Percentiles rank a stretch among this genome's conserved stretches.
These are phyloP conservation scores for Saturnispora kantuleensis DNA, from an alignment of 805 yeast species.

Conservation along the genomic window DNA sequence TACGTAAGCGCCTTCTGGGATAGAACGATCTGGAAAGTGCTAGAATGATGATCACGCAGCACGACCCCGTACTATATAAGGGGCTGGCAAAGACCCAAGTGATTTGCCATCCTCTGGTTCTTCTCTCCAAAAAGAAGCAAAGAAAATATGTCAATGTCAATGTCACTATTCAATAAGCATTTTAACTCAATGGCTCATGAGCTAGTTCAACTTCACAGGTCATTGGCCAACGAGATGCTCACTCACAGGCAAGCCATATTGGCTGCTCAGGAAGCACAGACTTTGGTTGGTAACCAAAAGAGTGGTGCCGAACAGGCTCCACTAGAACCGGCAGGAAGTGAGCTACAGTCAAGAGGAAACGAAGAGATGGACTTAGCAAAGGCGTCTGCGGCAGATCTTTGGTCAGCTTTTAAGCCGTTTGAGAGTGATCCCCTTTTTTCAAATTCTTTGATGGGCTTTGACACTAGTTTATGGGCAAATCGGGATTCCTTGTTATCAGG, in stretches of 20 bases:
- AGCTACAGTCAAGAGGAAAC: background rate
- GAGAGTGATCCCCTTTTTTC: slow-evolving; percentile 15
- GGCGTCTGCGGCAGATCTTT: background rate
- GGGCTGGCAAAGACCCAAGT: background rate
- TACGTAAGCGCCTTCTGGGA: no score
- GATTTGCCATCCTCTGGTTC: background rate
- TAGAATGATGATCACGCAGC: no score
- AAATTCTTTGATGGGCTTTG: slow-evolving; percentile 29
- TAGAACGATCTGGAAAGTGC: no score
- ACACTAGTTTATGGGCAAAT: slow-evolving; percentile 10
- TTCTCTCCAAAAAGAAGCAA: background rate
- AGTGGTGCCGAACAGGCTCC: background rate
- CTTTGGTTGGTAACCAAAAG: background rate
- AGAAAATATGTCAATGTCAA: slow-evolving; percentile 1
- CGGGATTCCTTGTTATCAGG: background rate
- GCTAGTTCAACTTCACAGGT: slow-evolving; percentile 30
- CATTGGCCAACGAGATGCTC: slow-evolving; percentile 14
- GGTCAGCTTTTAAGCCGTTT: slow-evolving; percentile 16
- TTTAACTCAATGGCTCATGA: slow-evolving; percentile 35
- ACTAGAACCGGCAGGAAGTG: background rate
- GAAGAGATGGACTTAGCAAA: background rate
- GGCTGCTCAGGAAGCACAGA: background rate
- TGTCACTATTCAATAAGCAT: slow-evolving; percentile 24
- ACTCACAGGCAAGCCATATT: background rate
- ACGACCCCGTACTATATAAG: background rate